These are phyloP conservation scores for Onygena corvina DNA, from an alignment of 2,329 filamentous ascomycete species.

Conservation along the genomic window DNA sequence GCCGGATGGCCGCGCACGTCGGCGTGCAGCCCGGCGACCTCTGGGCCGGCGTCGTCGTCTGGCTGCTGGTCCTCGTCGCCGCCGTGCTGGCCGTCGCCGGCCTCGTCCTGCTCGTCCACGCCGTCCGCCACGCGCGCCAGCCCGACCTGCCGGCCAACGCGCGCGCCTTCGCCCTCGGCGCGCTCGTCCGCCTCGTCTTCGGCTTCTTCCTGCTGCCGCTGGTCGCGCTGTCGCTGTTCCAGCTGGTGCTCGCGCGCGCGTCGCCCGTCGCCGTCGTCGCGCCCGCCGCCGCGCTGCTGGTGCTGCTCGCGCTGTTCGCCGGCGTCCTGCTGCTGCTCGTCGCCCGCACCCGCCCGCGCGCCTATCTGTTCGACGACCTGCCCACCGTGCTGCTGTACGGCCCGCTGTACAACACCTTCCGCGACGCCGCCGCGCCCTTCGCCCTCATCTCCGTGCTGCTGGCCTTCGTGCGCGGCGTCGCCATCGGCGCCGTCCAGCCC, in stretches of 20 bases:
- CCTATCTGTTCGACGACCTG: conserved; percentile 84
- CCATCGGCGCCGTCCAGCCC: conserved; percentile 82
- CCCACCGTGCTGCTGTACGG: conserved; percentile 82
- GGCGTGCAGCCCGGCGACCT: conserved; percentile 72
- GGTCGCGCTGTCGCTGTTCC: conserved; percentile 77
- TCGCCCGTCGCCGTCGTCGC: conserved; percentile 62
- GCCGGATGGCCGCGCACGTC: conserved; percentile 65
- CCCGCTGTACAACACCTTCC: conserved; percentile 93
- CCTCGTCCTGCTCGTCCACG: conserved; percentile 61
- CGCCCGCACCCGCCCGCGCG: conserved; percentile 64
- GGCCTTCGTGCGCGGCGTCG: conserved; percentile 74
- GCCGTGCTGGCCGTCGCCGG: conserved; percentile 56
- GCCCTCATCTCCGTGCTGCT: conserved; percentile 76
- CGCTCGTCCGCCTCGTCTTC: conserved; percentile 73
- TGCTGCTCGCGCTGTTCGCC: conserved; percentile 62
- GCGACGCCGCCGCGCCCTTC: conserved; percentile 81
- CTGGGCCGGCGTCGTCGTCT: conserved; percentile 90
- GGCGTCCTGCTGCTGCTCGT: conserved; percentile 70
- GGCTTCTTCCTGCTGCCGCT: conserved; percentile 86
- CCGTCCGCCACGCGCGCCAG: conserved; percentile 58
- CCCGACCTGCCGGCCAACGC: conserved; percentile 88
- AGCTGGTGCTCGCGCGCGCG: conserved; percentile 61
- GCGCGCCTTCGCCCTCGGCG: conserved; percentile 70
- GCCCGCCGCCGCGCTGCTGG: conserved; percentile 61
- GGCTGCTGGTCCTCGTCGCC: conserved; percentile 66